Evolutionary conservation across 179 eudicot species (phyloP), one percentile per base, ranked within the genome.

Genomic region (Silene noctiflora): DNA sequence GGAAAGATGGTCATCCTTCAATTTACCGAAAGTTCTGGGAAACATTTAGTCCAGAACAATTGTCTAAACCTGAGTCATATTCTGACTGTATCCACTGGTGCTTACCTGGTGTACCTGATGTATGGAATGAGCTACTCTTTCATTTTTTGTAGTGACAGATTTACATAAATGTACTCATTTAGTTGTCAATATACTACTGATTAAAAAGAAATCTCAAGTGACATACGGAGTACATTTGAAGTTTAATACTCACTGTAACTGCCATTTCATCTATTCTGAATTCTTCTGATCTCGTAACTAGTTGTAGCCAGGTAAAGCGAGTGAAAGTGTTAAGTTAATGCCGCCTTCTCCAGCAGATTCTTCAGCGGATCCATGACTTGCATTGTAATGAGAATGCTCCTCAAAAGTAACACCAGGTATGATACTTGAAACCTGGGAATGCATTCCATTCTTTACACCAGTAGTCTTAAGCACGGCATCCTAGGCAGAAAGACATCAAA

Each of bases 41-140:
- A 83, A 67, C 90, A 0, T 72, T 88, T 76, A 83, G 81, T 56
- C 90, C 90, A 1, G 86, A 91, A 75, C 90, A 86, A 75, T 72
- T 87, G 75, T 78, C 92, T 4, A 87, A 89, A 73, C 98, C 98
- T 1, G 80, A 81, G 48, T 89, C 94, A 55, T 91, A 91, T 80
- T 89, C 98, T 56, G 98, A 94, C 78, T 94, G 98, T 81, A 90
- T 90, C 68, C 98, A 93, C 71, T 93, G 98, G 98, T 93, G 98
- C 81, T 84, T 91, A 79, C 98, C 98, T 2, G 97, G 98, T 10
- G 93, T 90, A 13, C 96, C 93, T 55, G 97, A 90, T 84, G 87
- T 87, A 13, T 94, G 98, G 97, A 92, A 94, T 76, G 88, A 92
- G 67, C 72, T 94, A 35, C 86, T 94, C 46, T 92, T 90, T 19